Conservation (phyloP, 2,329 filamentous ascomycete genomes). For the Aureobasidium musti region DNA sequence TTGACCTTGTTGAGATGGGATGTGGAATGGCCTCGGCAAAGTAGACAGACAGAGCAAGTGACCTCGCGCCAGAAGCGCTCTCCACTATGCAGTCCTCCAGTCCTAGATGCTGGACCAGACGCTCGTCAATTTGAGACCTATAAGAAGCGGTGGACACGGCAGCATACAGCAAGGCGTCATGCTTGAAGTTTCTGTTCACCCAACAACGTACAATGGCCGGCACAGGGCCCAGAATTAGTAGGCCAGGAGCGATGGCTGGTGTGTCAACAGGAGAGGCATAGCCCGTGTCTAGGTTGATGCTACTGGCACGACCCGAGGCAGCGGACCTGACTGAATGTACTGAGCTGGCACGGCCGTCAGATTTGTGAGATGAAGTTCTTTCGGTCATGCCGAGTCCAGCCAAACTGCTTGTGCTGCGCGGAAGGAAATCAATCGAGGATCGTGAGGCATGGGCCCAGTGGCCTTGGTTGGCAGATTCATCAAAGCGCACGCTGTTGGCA, state of each 20-base stretch:
- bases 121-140: constrained; percentile 76
- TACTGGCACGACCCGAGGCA: constrained; percentile 79
- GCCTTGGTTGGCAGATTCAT: constrained; percentile 89
- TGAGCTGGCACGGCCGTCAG: constrained; percentile 91
- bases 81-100: constrained; percentile 58
- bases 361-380: constrained; percentile 89
- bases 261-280: constrained; percentile 70
- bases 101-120: constrained; percentile 72
- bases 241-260: constrained; percentile 74
- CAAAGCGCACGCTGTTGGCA: constrained; percentile 96
- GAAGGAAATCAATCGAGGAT: constrained; percentile 79
- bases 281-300: constrained; percentile 79
- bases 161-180: constrained; percentile 84
- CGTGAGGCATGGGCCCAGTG: constrained; percentile 84
- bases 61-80: constrained; percentile 58
- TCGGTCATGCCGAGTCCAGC: constrained; percentile 82
- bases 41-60: constrained; percentile 78
- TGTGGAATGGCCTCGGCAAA: constrained; percentile 86
- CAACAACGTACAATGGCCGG: constrained; percentile 95
- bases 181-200: constrained; percentile 87
- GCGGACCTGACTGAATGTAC: constrained; percentile 76
- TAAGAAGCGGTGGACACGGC: constrained; percentile 91
- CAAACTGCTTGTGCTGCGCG: constrained; percentile 71
- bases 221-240: constrained; percentile 83
- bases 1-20: constrained; percentile 71